phyloP scores from a whole-genome alignment of 2,329 filamentous ascomycete genomes.

The Lasiodiplodia sp. region DNA sequence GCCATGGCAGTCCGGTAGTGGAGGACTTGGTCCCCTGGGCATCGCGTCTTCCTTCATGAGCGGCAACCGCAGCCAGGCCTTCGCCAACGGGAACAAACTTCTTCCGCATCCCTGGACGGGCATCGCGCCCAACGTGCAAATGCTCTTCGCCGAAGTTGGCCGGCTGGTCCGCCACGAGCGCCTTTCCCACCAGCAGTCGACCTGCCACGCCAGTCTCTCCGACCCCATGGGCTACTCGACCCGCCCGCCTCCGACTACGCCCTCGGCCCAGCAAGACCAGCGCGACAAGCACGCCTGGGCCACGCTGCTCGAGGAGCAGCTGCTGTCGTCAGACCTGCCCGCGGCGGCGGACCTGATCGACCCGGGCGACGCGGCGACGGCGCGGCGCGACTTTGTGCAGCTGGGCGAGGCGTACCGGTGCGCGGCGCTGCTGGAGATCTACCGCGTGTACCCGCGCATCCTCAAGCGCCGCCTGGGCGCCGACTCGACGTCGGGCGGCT shows the following conservation, averaged over 20 bases:
- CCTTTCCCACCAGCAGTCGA: slow-evolving; percentile 5
- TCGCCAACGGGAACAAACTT: slow-evolving; percentile 45
- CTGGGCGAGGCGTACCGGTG: slow-evolving; percentile 63
- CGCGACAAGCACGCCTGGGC: slow-evolving; percentile 48
- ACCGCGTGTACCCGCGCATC: slow-evolving; percentile 61
- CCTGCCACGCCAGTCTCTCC: background rate
- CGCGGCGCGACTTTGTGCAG: slow-evolving; percentile 60
- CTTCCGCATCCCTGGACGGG: slow-evolving; percentile 60
- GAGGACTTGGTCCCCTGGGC: slow-evolving; percentile 20
- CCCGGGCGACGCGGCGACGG: slow-evolving; percentile 60
- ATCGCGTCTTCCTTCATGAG: slow-evolving; percentile 24
- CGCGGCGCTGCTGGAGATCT: slow-evolving; percentile 62
- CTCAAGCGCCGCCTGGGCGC: slow-evolving; percentile 52
- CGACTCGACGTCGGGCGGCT: slow-evolving; percentile 11
- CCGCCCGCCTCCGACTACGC: background rate
- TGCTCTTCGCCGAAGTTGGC: slow-evolving; percentile 56
- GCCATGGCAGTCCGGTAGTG: slow-evolving; percentile 14
- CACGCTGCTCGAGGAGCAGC: slow-evolving; percentile 55
- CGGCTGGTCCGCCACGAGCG: slow-evolving; percentile 51
- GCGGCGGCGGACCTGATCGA: slow-evolving; percentile 57
- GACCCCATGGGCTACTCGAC: slow-evolving; percentile 12
- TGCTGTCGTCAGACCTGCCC: slow-evolving; percentile 57
- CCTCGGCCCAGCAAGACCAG: slow-evolving; percentile 37
- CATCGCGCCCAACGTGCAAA: slow-evolving; percentile 53
- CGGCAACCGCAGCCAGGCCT: slow-evolving; percentile 31